These are phyloP conservation scores for Pythium biforme DNA, from an alignment of 352 stramenopile genomes.

Conservation along the genomic window DNA sequence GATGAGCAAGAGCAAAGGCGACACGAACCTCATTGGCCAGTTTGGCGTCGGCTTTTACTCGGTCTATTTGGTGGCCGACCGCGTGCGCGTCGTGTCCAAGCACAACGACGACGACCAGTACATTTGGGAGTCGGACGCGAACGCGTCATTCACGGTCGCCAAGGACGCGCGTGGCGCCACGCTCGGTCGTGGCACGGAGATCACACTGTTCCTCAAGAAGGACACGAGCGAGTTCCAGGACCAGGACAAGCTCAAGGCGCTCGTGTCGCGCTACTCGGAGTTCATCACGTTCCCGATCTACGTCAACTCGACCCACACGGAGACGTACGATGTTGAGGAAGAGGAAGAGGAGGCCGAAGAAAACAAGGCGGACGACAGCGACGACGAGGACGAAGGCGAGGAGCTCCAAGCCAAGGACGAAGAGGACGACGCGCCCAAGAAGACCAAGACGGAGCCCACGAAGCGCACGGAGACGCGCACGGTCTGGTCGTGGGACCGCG, in stretches of 20 bases:
- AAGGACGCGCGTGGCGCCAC: constrained; percentile 95
- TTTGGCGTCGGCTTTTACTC: constrained; percentile 99
- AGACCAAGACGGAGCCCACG: constrained; percentile 77
- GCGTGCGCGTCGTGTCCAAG: constrained; percentile 97
- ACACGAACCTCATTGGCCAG: constrained; percentile 97
- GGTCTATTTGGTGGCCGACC: constrained; percentile 97
- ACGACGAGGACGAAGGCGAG: constrained; percentile 50
- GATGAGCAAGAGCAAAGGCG: constrained; percentile 81
- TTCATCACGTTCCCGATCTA: constrained; percentile 99
- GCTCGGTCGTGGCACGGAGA: constrained; percentile 96
- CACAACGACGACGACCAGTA: constrained; percentile 97
- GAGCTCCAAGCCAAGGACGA: constrained; percentile 83
- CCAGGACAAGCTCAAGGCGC: constrained; percentile 91
- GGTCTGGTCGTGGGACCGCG: constrained; percentile 94
- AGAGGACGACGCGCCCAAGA: constrained; percentile 80
- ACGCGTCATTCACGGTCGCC: constrained; percentile 94
- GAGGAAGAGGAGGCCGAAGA: constrained; percentile 73
- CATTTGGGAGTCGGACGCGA: constrained; percentile 98
- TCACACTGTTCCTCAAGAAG: constrained; percentile 99
- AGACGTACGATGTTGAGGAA: constrained; percentile 81
- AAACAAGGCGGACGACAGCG: constrained; percentile 60
- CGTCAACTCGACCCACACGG: constrained; percentile 92
- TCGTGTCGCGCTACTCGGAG: constrained; percentile 98
- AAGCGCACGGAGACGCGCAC: constrained; percentile 92
- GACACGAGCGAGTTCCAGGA: constrained; percentile 96